Evolutionary conservation across 2,329 filamentous ascomycete genomes (phyloP).

Genomic region (Ceratocystis colombiana): DNA sequence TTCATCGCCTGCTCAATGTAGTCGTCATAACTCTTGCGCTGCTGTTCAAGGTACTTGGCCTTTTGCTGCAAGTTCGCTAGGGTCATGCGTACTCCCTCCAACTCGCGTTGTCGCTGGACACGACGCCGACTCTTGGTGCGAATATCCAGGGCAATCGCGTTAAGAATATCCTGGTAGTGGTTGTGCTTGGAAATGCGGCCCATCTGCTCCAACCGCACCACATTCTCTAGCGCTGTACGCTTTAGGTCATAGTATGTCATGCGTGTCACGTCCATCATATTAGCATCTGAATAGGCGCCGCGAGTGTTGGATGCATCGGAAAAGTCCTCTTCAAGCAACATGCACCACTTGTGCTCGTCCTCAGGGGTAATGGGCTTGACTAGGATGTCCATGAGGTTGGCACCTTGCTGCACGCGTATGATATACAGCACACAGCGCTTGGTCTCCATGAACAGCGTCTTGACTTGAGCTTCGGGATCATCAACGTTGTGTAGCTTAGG

Average conservation of each 20-base stretch:
- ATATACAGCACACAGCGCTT: conserved; percentile 97
- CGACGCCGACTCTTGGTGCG: conserved; percentile 90
- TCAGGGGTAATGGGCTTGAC: conserved; percentile 78
- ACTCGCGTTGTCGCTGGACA: conserved; percentile 80
- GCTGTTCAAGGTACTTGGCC: conserved; percentile 83
- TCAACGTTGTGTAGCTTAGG: conserved; percentile 83
- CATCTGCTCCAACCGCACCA: conserved; percentile 75
- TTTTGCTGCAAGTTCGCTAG: conserved; percentile 70
- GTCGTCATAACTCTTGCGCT: conserved; percentile 95
- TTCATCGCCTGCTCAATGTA: conserved; percentile 99
- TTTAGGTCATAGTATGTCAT: conserved; percentile 91
- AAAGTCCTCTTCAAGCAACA: conserved; percentile 73
- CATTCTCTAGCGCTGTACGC: conserved; percentile 84
- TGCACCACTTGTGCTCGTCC: conserved; percentile 81
- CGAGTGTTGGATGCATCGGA: conserved; percentile 47
- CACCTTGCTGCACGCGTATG: conserved; percentile 85
- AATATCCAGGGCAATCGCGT: conserved; percentile 92
- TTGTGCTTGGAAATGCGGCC: conserved; percentile 85
- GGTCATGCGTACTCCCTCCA: conserved; percentile 72
- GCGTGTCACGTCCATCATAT: conserved; percentile 78
- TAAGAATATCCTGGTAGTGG: conserved; percentile 94
- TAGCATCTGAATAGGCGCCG: conserved; percentile 80
- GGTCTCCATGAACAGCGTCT: conserved; percentile 93
- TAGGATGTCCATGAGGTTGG: conserved; percentile 89
- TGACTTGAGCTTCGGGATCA: conserved; percentile 85